These are phyloP conservation scores for Arachis stenosperma DNA, from an alignment of 306 rosid species.

Conservation along the genomic window DNA sequence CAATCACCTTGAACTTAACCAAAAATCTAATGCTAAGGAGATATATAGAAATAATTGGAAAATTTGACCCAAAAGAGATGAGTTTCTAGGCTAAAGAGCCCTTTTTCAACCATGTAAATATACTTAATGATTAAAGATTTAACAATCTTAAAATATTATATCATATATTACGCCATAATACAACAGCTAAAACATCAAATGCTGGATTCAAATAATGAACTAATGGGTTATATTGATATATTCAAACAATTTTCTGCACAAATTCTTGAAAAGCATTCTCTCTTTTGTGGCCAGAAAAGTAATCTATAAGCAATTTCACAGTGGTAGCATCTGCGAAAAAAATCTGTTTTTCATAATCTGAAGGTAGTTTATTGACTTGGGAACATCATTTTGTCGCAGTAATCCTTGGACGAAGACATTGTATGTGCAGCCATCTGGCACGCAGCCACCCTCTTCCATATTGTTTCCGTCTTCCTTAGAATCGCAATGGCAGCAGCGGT, in stretches of 20 bases:
- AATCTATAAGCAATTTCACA: slow-evolving; percentile 17
- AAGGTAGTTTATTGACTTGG: slow-evolving; percentile 36
- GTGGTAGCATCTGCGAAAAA: slow-evolving; percentile 23
- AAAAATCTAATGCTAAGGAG: no score
- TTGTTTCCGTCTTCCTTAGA: slow-evolving; percentile 30
- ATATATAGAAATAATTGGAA: no score
- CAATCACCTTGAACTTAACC: no score
- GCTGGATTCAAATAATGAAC: neutral
- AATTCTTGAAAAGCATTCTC: slow-evolving; percentile 1
- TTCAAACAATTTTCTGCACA: no score
- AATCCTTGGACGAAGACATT: slow-evolving; percentile 41
- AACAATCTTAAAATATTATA: no score
- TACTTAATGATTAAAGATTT: no score
- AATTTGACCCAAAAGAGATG: no score
- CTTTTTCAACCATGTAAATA: no score
- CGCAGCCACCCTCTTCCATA: slow-evolving; percentile 40
- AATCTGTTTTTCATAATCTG: slow-evolving; percentile 27
- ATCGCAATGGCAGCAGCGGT: slow-evolving; percentile 16
- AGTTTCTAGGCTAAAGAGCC: no score
- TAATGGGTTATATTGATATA: neutral
- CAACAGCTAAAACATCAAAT: neutral
- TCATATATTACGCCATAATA: no score
- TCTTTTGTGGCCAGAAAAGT: slow-evolving; percentile 13
- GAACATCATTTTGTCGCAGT: slow-evolving; percentile 34
- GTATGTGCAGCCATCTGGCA: slow-evolving; percentile 31